phyloP scores from a whole-genome alignment of 352 stramenopile species.

The Phytophthora sp. region DNA sequence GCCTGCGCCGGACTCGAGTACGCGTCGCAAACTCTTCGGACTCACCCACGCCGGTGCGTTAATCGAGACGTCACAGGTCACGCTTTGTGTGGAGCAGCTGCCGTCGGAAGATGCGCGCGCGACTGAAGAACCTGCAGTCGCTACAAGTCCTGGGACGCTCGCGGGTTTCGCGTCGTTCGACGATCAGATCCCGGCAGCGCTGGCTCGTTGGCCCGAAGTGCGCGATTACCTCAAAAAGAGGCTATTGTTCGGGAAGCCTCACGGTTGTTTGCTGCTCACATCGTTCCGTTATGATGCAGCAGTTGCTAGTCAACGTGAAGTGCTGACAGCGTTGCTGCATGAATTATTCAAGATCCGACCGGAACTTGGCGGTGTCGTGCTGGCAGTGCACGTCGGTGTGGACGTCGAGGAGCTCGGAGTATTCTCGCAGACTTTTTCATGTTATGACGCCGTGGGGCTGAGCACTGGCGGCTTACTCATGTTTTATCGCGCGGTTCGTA shows the following conservation, averaged over 20 bases:
- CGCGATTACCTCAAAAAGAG: slow-evolving; percentile 72
- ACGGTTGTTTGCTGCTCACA: slow-evolving; percentile 62
- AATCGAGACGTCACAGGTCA: slow-evolving; percentile 65
- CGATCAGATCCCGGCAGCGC: slow-evolving; percentile 49
- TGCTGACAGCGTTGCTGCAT: slow-evolving; percentile 39
- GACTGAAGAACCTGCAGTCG: background rate
- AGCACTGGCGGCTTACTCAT: slow-evolving; percentile 50
- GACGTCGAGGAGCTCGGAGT: slow-evolving; percentile 62
- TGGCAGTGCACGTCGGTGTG: slow-evolving; percentile 55
- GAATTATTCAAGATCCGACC: slow-evolving; percentile 47
- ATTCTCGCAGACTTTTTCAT: slow-evolving; percentile 68
- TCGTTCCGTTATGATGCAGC: slow-evolving; percentile 49
- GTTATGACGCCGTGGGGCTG: slow-evolving; percentile 54
- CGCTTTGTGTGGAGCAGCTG: slow-evolving; percentile 45
- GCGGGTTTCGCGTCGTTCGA: slow-evolving; percentile 73
- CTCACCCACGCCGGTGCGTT: slow-evolving; percentile 60
- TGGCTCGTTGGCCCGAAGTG: slow-evolving; percentile 63
- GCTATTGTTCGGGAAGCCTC: slow-evolving; percentile 50
- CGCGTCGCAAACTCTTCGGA: slow-evolving; percentile 64
- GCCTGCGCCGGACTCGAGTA: slow-evolving; percentile 43
- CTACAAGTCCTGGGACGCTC: slow-evolving; percentile 12
- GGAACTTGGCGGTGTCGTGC: slow-evolving; percentile 56
- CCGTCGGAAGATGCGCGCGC: no score
- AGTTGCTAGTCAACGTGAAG: slow-evolving; percentile 34
- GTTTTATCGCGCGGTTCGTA: slow-evolving; percentile 63